Conservation (phyloP, 805 yeast species). For the Starmerella stigmatis region DNA sequence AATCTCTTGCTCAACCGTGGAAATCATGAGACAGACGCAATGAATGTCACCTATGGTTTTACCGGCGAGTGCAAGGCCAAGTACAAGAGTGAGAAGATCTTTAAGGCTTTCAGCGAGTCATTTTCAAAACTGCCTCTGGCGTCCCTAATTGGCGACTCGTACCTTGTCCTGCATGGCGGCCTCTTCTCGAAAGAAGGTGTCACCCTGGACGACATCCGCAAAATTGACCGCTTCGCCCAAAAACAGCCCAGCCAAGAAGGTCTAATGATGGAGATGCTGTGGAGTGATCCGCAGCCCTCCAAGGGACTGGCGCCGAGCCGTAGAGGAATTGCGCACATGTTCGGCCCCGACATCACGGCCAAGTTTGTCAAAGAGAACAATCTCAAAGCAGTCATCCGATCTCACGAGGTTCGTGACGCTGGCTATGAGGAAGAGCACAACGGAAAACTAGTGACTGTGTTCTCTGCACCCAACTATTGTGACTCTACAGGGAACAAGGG, state of each 20-base stretch:
- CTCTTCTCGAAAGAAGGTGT: conserved; percentile 58
- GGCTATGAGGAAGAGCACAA: conserved; percentile 85
- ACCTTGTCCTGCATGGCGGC: conserved; percentile 93
- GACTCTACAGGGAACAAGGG: conserved; percentile 87
- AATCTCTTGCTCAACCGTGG: conserved; percentile 77
- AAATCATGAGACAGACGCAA: conserved; percentile 91
- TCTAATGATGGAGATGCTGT: conserved; percentile 86
- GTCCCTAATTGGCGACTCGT: conserved; percentile 63
- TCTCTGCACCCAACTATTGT: conserved; percentile 96
- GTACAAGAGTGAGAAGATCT: conserved; percentile 60
- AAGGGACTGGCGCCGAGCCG: conserved; percentile 78
- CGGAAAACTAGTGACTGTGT: conserved; percentile 82
- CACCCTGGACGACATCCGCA: conserved; percentile 62
- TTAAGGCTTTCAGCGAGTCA: conserved; percentile 73
- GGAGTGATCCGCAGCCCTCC: conserved; percentile 89
- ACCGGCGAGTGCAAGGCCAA: conserved; percentile 91
- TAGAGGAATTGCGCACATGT: conserved; percentile 91
- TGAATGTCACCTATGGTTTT: conserved; percentile 95
- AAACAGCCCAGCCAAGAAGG: conserved; percentile 87
- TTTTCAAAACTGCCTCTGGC: conserved; percentile 83
- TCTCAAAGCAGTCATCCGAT: conserved; percentile 71
- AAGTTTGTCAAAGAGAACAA: conserved; percentile 62
- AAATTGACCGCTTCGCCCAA: conserved; percentile 48
- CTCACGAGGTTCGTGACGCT: conserved; percentile 89
- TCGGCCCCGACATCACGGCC: conserved; percentile 90